A percentile compares a stretch with the other conserved stretches of the same genome.
phyloP scores from a whole-genome alignment of 441 rosid species.

The Pelargonium cotyledonis region DNA sequence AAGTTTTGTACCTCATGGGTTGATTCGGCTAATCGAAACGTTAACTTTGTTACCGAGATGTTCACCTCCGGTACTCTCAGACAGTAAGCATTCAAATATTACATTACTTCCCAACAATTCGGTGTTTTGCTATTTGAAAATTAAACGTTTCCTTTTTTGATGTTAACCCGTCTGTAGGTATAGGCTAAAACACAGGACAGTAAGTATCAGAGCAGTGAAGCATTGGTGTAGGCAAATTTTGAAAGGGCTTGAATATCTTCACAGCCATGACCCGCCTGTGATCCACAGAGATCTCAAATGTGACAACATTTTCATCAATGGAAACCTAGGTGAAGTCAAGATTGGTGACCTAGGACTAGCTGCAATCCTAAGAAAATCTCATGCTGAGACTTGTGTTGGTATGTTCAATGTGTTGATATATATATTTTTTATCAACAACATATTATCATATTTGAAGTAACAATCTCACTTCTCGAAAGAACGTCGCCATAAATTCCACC shows the following conservation, averaged over 20 bases:
- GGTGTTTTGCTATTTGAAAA: no score
- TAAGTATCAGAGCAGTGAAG: slow-evolving; percentile 87
- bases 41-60: slow-evolving; percentile 88
- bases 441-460: no score
- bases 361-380: slow-evolving; percentile 73
- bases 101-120: no score
- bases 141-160: background rate
- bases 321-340: slow-evolving; percentile 94
- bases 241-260: slow-evolving; percentile 75
- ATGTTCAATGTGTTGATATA: slow-evolving; percentile 27
- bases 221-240: slow-evolving; percentile 97
- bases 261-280: slow-evolving; percentile 82
- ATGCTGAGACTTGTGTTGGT: slow-evolving; percentile 92
- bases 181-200: slow-evolving; percentile 79
- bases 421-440: no score
- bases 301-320: slow-evolving; percentile 86
- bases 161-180: slow-evolving; percentile 35
- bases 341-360: slow-evolving; percentile 97
- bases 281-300: slow-evolving; percentile 98
- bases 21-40: slow-evolving; percentile 66
- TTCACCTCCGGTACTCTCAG: slow-evolving; percentile 96
- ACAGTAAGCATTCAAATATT: slow-evolving; percentile 49
- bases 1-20: slow-evolving; percentile 92
- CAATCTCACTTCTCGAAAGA: no score
- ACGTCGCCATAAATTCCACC: no score